These are phyloP conservation scores for Lyophyllum shimeji DNA, from an alignment of 768 basidiomycete species.

Conservation along the genomic window DNA sequence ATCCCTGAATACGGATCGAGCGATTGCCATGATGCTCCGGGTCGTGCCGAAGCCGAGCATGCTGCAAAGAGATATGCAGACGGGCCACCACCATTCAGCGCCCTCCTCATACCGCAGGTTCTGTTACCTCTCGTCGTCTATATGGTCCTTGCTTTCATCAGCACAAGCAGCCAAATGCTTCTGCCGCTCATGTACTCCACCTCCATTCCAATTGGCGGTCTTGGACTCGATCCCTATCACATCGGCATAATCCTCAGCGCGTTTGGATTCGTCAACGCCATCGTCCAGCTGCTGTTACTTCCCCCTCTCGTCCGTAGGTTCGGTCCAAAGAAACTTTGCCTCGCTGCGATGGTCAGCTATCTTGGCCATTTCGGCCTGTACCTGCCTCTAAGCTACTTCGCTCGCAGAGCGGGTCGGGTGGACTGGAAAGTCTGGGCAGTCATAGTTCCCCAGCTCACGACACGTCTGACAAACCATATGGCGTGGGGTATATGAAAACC, in stretches of 20 bases:
- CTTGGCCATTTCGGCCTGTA: constrained; percentile 24
- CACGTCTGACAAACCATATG: constrained; percentile 27
- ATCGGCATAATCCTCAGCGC: constrained; percentile 56
- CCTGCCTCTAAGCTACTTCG: constrained; percentile 33
- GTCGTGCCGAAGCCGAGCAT: neutral
- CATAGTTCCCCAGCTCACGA: constrained; percentile 32
- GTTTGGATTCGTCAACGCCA: constrained; percentile 52
- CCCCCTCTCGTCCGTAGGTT: constrained; percentile 41
- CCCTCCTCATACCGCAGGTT: constrained; percentile 23
- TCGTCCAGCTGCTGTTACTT: constrained; percentile 51
- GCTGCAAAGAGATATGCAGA: neutral
- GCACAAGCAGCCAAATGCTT: constrained; percentile 27
- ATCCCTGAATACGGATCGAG: constrained; percentile 11
- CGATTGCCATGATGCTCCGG: neutral
- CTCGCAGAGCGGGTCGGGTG: constrained; percentile 30
- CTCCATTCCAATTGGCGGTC: constrained; percentile 51
- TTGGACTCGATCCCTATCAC: constrained; percentile 48
- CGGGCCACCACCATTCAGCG: constrained; percentile 16
- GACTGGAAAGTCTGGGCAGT: constrained; percentile 30
- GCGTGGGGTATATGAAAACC: constrained; percentile 31
- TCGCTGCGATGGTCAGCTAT: constrained; percentile 24
- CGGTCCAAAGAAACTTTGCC: constrained; percentile 47
- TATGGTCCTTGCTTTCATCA: constrained; percentile 26
- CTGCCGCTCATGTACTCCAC: constrained; percentile 41
- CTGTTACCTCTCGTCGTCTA: constrained; percentile 25